Conservation (phyloP, 2,329 filamentous ascomycete species). For the Xylaria sp. region DNA sequence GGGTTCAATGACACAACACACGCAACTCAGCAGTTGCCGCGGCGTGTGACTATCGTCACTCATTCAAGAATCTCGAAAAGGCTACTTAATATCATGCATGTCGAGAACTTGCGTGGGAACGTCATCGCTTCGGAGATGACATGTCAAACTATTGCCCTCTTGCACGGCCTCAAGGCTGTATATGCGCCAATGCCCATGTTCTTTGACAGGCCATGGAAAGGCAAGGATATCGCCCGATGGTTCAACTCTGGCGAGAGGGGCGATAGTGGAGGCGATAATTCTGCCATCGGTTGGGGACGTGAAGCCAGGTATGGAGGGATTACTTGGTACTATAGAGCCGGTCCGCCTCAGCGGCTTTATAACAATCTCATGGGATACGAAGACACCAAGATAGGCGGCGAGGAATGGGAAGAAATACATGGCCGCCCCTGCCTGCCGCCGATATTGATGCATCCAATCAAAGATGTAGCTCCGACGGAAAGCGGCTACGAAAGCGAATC, state of each 20-base stretch:
- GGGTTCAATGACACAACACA: constrained; percentile 68
- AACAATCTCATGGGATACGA: constrained; percentile 73
- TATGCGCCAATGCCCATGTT: constrained; percentile 83
- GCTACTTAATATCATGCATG: constrained; percentile 80
- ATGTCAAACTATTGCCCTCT: constrained; percentile 75
- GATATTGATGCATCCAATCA: constrained; percentile 69
- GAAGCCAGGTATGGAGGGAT: constrained; percentile 67
- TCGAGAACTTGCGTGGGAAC: constrained; percentile 77
- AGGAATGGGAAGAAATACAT: constrained; percentile 65
- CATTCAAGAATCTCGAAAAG: constrained; percentile 78
- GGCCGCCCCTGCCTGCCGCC: constrained; percentile 69
- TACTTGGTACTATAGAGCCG: constrained; percentile 71
- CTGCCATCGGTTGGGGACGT: constrained; percentile 69
- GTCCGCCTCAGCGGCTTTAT: constrained; percentile 67
- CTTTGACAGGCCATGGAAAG: constrained; percentile 78
- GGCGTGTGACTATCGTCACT: constrained; percentile 81
- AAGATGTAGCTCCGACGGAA: constrained; percentile 65
- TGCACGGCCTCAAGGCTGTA: constrained; percentile 82
- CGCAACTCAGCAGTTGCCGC: constrained; percentile 68
- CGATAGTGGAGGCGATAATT: constrained; percentile 64
- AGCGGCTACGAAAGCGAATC: constrained; percentile 57
- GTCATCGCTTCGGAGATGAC: constrained; percentile 86
- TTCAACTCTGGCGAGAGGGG: constrained; percentile 70
- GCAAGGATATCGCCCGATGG: constrained; percentile 64
- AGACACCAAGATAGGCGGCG: constrained; percentile 65